Evolutionary conservation across 257 asterid genomes (phyloP).

Genomic region (Solanum dulcamara): DNA sequence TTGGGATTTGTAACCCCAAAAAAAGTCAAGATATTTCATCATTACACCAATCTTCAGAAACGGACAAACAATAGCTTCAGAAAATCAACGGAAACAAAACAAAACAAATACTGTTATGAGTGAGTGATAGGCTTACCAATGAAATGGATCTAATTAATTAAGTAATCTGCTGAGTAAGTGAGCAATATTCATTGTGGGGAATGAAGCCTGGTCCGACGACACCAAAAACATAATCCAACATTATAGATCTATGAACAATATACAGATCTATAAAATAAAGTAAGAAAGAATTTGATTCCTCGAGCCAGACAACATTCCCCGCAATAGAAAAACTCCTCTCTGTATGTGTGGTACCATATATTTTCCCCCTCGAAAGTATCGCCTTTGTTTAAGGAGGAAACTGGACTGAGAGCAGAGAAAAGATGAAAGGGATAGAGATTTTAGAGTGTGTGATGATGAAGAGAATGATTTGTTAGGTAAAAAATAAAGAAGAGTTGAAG

Average conservation of each 20-base stretch:
- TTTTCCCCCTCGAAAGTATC: background rate
- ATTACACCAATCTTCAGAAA: conserved; percentile 29
- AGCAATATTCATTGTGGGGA: conserved; percentile 33
- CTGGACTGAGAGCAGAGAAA: background rate
- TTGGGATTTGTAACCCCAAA: background rate
- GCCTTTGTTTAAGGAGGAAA: background rate
- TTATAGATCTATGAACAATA: conserved; percentile 5
- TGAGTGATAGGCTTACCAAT: background rate
- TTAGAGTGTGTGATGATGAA: conserved; percentile 3
- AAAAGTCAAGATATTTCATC: conserved; percentile 41
- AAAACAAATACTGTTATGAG: background rate
- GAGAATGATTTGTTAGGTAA: background rate
- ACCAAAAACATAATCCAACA: background rate
- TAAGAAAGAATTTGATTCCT: conserved; percentile 15
- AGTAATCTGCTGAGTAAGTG: conserved; percentile 4
- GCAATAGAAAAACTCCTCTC: conserved; percentile 16
- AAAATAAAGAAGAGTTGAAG: conserved; percentile 2
- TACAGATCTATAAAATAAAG: background rate
- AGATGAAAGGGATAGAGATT: conserved; percentile 1
- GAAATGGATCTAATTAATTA: background rate
- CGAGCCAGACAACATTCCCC: conserved; percentile 63
- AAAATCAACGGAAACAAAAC: background rate
- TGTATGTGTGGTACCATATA: background rate
- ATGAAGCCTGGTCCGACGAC: conserved; percentile 42
- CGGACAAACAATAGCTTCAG: background rate